phyloP scores from a whole-genome alignment of 345 rosid species.

The Crucihimalaya himalaica region DNA sequence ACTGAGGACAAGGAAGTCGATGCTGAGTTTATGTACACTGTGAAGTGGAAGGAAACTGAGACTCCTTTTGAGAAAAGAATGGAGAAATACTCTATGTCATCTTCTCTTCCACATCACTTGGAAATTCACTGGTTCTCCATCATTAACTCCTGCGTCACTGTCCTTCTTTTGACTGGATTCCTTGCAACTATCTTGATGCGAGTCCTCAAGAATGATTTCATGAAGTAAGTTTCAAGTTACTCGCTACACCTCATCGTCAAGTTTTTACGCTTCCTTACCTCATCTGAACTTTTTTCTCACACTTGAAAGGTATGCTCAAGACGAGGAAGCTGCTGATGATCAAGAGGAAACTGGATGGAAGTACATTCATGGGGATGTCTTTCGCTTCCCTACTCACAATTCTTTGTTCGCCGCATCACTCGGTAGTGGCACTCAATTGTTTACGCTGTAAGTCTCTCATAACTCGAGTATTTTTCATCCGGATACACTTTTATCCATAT shows the following conservation, averaged over 20 bases:
- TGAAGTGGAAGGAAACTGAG: slow-evolving; percentile 89
- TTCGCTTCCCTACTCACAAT: slow-evolving; percentile 69
- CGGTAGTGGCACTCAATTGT: slow-evolving; percentile 79
- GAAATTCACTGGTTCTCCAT: slow-evolving; percentile 96
- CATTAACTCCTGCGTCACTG: slow-evolving; percentile 91
- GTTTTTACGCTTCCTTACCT: not conserved
- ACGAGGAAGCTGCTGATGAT: slow-evolving; percentile 85
- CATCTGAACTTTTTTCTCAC: not conserved
- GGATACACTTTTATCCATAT: slow-evolving; percentile 4
- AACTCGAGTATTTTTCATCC: not conserved
- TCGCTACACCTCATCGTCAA: not conserved
- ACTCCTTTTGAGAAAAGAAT: slow-evolving; percentile 83
- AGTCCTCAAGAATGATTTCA: slow-evolving; percentile 87
- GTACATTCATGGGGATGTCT: slow-evolving; percentile 84
- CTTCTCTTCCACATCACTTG: slow-evolving; percentile 90
- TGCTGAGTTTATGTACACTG: slow-evolving; percentile 80
- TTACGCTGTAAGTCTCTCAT: slow-evolving; percentile 64
- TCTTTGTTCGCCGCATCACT: slow-evolving; percentile 82
- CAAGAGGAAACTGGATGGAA: slow-evolving; percentile 97
- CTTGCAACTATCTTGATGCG: slow-evolving; percentile 95
- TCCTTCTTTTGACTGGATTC: slow-evolving; percentile 87
- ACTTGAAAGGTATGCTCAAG: slow-evolving; percentile 66
- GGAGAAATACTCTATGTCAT: slow-evolving; percentile 83
- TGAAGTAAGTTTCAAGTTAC: slow-evolving; percentile 60
- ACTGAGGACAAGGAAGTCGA: slow-evolving; percentile 81